A percentile compares a stretch with the other conserved stretches of the same genome.
phyloP scores from a whole-genome alignment of 2,329 filamentous ascomycete species.

The Cadophora luteo-olivacea region DNA sequence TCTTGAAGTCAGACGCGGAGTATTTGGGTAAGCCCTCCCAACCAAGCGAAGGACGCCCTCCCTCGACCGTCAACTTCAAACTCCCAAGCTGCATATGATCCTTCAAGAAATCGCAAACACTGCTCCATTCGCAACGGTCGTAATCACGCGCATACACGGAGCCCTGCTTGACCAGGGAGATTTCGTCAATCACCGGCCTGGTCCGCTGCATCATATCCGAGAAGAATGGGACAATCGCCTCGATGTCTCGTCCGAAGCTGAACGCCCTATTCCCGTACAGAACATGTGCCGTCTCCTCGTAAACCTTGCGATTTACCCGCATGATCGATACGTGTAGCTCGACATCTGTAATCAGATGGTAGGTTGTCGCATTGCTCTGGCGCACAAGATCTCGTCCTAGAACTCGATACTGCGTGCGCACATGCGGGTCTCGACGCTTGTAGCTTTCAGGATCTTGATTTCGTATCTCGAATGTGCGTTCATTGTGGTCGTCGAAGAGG shows the following conservation, averaged over 20 bases:
- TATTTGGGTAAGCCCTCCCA: conserved; percentile 58
- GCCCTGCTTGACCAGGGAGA: conserved; percentile 62
- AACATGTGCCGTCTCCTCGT: conserved; percentile 61
- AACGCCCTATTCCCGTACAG: conserved; percentile 64
- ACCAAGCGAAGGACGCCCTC: conserved; percentile 54
- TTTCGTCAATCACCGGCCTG: conserved; percentile 53
- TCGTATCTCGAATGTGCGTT: conserved; percentile 49
- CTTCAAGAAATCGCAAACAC: conserved; percentile 57
- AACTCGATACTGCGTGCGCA: conserved; percentile 50
- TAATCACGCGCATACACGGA: conserved; percentile 60
- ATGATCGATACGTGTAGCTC: conserved; percentile 54
- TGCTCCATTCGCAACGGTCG: conserved; percentile 60
- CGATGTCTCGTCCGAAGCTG: conserved; percentile 64
- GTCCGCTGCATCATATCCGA: conserved; percentile 59
- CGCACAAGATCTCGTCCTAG: conserved; percentile 50
- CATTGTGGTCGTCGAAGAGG: conserved; percentile 49
- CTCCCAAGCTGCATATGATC: conserved; percentile 49
- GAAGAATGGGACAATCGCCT: conserved; percentile 66
- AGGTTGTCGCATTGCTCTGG: conserved; percentile 59
- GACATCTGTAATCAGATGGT: conserved; percentile 53
- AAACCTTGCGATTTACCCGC: conserved; percentile 53
- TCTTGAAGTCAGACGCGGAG: conserved; percentile 53
- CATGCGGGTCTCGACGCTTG: conserved; percentile 30
- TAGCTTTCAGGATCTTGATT: conserved; percentile 43
- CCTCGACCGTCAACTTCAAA: conserved; percentile 60